A percentile compares a stretch with the other conserved stretches of the same genome.
phyloP scores from a whole-genome alignment of 2,329 filamentous ascomycete species.

The Thermomyces lanuginosus region DNA sequence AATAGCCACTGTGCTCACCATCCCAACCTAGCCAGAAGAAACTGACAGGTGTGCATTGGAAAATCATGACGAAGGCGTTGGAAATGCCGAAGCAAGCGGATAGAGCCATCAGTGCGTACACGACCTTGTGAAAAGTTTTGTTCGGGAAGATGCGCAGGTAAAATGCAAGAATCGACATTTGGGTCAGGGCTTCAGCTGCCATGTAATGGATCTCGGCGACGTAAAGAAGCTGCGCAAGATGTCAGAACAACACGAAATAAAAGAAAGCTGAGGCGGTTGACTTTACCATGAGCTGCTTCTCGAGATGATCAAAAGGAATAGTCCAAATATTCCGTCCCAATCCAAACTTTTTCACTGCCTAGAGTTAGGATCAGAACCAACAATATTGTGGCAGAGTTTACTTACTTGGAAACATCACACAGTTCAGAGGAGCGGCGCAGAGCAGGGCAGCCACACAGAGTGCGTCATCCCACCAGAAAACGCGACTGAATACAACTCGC shows the following conservation, averaged over 20 bases:
- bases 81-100: constrained; percentile 36
- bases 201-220: constrained; percentile 32
- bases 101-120: constrained; percentile 31
- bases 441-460: constrained; percentile 5
- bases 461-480: constrained; percentile 7
- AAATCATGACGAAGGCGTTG: constrained; percentile 12
- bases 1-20: constrained; percentile 31
- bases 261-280: background rate
- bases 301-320: background rate
- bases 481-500: constrained; percentile 5
- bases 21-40: constrained; percentile 41
- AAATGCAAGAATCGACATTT: constrained; percentile 39
- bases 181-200: constrained; percentile 30
- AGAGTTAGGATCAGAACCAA: too few species aligned
- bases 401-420: constrained; percentile 6
- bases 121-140: constrained; percentile 20
- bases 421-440: constrained; percentile 5
- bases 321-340: background rate
- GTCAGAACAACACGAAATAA: background rate
- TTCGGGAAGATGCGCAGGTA: constrained; percentile 40
- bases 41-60: constrained; percentile 19
- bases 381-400: background rate
- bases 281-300: constrained; percentile 2
- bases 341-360: background rate
- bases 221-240: constrained; percentile 6